Evolutionary conservation across 2,329 filamentous ascomycete genomes (phyloP), one percentile per base, ranked within the genome.

Genomic region (Fusarium keratoplasticum): DNA sequence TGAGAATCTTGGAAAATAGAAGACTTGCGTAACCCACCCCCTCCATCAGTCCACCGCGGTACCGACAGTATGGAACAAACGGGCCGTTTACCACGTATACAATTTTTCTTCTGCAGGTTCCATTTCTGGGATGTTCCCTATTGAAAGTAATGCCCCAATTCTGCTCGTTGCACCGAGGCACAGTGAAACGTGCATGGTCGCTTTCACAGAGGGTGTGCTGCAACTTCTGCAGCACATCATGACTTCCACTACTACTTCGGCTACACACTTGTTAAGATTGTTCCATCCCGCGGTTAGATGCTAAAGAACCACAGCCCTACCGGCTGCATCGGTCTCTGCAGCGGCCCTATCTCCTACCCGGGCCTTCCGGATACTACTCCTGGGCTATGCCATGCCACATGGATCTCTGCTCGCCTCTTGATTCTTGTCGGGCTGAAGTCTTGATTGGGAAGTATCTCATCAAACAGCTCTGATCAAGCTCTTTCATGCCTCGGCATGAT

Each of bases 281-380:
- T 40, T 40, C 40, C 20, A 36, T 33, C 29, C 25, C 52, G 31
- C 52, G 29, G 52, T 11, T 57, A 36, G 29, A 36, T 57, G 27
- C 20, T 14, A 16, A 11, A 20, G 16, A 31, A 36, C 55, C 50
- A 44, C 67, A 70, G 68, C 68, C 68, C 68, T 70, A 70, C 66
- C 68, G 65, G 65, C 65, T 64, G 61, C 61, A 58, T 44, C 64
- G 65, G 68, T 60, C 64, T 59, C 50, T 33, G 64, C 47, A 64
- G 55, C 38, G 40, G 40, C 60, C 31, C 54, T 55, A 58, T 58
- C 54, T 58, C 20, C 44, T 35, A 38, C 27, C 54, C 54, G 54
- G 31, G 20, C 31, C 54, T 58, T 58, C 54, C 54, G 54, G 54
- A 50, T 27, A 50, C 44, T 18, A 33, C 20, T 29, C 16, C 44